Percentiles rank a stretch among this genome's conserved stretches.
Evolutionary conservation across 2,329 filamentous ascomycete genomes (phyloP).

Genomic region (Venturia effusa): DNA sequence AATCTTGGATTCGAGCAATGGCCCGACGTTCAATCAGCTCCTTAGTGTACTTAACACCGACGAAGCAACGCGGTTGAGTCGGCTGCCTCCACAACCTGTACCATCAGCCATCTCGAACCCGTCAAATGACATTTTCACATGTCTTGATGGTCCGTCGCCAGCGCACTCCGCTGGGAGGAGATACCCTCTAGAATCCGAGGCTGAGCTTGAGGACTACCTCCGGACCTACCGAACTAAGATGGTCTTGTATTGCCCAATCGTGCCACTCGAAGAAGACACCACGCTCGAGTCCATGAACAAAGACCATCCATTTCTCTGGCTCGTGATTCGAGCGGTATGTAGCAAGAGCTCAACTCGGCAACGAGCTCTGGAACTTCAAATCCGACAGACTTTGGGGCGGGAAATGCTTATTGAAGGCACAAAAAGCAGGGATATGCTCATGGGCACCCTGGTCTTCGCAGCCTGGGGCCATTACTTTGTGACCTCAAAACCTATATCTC

Average conservation of each 20-base stretch:
- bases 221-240: constrained; percentile 13
- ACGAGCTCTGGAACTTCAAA: constrained; percentile 14
- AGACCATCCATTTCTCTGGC: constrained; percentile 15
- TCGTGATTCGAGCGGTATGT: constrained; percentile 17
- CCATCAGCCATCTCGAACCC: background rate
- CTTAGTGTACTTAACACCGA: background rate
- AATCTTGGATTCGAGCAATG: background rate
- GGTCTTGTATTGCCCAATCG: constrained; percentile 14
- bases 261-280: constrained; percentile 11
- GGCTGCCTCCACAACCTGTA: background rate
- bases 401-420: constrained; percentile 18
- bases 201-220: constrained; percentile 12
- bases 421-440: constrained; percentile 18
- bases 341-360: constrained; percentile 15
- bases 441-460: constrained; percentile 17
- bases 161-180: background rate
- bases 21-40: background rate
- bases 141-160: background rate
- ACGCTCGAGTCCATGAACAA: constrained; percentile 12
- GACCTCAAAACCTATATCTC: background rate
- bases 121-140: background rate
- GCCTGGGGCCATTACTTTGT: constrained; percentile 14
- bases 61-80: background rate
- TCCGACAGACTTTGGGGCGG: constrained; percentile 15
- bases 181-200: constrained; percentile 5